A percentile compares a stretch with the other conserved stretches of the same genome.
Conservation (phyloP, 2,329 filamentous ascomycete species). For the Claviceps sp. region DNA sequence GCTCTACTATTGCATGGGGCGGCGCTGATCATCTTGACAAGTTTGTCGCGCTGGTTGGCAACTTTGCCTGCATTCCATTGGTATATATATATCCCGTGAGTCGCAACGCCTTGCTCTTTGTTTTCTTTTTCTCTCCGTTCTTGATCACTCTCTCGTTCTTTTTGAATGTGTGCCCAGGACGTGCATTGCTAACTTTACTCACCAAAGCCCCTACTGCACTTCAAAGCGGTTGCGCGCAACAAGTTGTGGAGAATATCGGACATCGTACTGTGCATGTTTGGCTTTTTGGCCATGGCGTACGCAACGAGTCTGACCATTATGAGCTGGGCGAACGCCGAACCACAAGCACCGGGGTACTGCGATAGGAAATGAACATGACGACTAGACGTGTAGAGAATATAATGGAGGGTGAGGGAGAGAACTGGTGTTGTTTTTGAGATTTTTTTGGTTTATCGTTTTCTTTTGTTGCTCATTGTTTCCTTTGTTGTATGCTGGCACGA, state of each 20-base stretch:
- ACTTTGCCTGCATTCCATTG: conserved; percentile 92
- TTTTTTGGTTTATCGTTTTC: not conserved
- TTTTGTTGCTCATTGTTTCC: not conserved
- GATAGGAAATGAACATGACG: conserved; percentile 22
- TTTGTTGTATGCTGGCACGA: not conserved
- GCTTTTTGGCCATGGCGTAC: conserved; percentile 78
- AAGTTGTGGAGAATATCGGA: conserved; percentile 58
- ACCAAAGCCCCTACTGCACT: conserved; percentile 73
- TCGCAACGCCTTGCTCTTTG: conserved; percentile 12
- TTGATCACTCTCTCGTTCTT: not conserved
- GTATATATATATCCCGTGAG: conserved; percentile 96
- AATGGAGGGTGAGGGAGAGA: not conserved
- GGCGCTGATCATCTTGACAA: conserved; percentile 92
- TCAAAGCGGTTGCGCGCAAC: conserved; percentile 62
- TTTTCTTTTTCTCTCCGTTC: not conserved
- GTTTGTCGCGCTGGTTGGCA: conserved; percentile 90
- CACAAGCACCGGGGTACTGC: conserved; percentile 39
- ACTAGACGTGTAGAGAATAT: not conserved
- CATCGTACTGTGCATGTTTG: conserved; percentile 65
- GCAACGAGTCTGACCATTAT: conserved; percentile 76
- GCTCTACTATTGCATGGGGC: conserved; percentile 78
- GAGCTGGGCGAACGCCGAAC: conserved; percentile 61
- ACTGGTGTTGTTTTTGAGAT: not conserved
- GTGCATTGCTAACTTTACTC: conserved; percentile 17
- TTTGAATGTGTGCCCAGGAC: not conserved